Conservation (phyloP, 2,329 filamentous ascomycete genomes). For the Thelonectria blattea region DNA sequence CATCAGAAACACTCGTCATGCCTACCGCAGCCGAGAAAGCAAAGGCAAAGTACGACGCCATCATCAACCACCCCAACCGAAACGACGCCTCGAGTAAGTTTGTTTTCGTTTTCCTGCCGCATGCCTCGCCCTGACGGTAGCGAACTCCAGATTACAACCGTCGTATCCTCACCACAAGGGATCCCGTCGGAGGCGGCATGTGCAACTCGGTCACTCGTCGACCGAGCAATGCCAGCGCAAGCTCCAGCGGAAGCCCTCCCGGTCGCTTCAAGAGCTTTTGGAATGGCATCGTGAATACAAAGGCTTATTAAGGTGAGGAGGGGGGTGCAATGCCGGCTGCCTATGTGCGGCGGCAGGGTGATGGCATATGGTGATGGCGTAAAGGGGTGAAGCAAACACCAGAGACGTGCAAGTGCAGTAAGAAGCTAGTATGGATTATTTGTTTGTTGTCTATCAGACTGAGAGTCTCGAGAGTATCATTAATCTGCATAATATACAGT, state of each 20-base stretch:
- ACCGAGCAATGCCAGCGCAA: constrained; percentile 12
- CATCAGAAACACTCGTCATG: constrained; percentile 1
- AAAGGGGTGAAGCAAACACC: not conserved
- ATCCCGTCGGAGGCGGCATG: constrained; percentile 13
- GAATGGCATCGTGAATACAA: constrained; percentile 3
- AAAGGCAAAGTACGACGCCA: constrained; percentile 19
- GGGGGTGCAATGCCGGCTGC: not conserved
- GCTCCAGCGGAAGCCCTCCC: constrained; percentile 4
- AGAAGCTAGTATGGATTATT: not conserved
- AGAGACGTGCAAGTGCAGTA: not conserved
- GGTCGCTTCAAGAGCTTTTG: constrained; percentile 11
- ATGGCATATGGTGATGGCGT: not conserved
- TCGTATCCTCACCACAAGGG: constrained; percentile 13
- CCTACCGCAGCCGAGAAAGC: constrained; percentile 18
- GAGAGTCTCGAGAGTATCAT: not conserved
- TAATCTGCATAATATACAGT: not conserved
- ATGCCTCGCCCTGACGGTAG: not conserved
- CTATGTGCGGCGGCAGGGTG: not conserved
- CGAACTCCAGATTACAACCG: not conserved
- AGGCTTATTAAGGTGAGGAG: constrained; percentile 1
- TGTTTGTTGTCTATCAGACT: not conserved
- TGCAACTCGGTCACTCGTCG: constrained; percentile 17
- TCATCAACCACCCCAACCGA: constrained; percentile 17
- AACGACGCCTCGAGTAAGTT: constrained; percentile 12
- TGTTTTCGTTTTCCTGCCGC: not conserved